Conservation (phyloP, 768 basidiomycete genomes). For the Leccinum variicolor region DNA sequence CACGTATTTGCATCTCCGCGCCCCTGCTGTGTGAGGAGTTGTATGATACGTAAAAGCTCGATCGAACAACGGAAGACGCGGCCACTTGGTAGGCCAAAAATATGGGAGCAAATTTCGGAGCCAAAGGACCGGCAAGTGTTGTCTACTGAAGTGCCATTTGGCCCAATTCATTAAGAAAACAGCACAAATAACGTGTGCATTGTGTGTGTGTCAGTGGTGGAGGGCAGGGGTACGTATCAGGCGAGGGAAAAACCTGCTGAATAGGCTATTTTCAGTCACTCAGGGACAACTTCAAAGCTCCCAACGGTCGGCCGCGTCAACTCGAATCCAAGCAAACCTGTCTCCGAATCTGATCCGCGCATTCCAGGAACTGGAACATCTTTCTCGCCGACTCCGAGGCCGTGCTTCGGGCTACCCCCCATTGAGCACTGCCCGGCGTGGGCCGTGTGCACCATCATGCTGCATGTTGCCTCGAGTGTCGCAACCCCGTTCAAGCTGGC, state of each 20-base stretch:
- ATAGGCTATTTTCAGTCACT: too few relatives aligned
- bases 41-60: too few relatives aligned
- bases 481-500: too few relatives aligned
- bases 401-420: not conserved
- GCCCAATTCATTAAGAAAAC: slow-evolving; percentile 77
- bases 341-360: not conserved
- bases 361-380: not conserved
- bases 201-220: too few relatives aligned
- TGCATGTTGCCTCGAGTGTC: not conserved
- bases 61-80: too few relatives aligned
- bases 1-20: not conserved
- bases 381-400: not conserved
- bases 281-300: too few relatives aligned
- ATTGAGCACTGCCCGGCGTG: too few relatives aligned
- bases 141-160: slow-evolving; percentile 41
- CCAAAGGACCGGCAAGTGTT: slow-evolving; percentile 60
- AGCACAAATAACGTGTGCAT: slow-evolving; percentile 43
- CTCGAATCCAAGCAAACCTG: not conserved
- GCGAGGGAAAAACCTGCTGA: too few relatives aligned
- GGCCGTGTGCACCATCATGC: not conserved
- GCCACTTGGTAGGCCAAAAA: too few relatives aligned
- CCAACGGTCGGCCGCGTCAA: too few relatives aligned
- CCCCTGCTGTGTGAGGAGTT: not conserved
- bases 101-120: not conserved
- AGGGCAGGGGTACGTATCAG: too few relatives aligned